Evolutionary conservation across 306 rosid species (phyloP).

Genomic region (Lagenaria siceraria): DNA sequence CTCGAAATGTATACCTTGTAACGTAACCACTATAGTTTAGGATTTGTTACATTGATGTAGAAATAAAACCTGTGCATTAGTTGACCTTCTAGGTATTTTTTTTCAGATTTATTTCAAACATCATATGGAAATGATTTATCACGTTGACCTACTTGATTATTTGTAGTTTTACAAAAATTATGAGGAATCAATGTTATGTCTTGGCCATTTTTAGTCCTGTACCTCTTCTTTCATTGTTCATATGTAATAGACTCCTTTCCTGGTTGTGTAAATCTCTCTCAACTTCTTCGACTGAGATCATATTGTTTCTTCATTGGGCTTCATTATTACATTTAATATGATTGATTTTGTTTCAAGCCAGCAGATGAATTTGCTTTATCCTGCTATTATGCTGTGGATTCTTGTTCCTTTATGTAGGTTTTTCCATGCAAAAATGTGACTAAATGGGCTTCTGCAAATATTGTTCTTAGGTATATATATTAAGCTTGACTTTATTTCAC

Average conservation of each 20-base stretch:
- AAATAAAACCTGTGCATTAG: not conserved
- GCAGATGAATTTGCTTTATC: not conserved
- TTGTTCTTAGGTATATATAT: no score
- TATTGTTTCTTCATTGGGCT: not conserved
- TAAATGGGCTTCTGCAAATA: not conserved
- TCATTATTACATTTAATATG: not conserved
- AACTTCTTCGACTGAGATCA: not conserved
- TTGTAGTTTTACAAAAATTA: not conserved
- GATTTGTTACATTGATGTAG: slow-evolving; percentile 11
- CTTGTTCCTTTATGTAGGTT: not conserved
- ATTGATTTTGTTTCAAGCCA: not conserved
- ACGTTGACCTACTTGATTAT: not conserved
- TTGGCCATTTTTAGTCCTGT: not conserved
- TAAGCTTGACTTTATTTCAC: no score
- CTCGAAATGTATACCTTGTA: slow-evolving; percentile 3
- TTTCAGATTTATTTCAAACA: slow-evolving; percentile 3
- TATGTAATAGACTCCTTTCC: not conserved
- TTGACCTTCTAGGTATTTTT: not conserved
- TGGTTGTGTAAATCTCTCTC: not conserved
- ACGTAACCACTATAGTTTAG: slow-evolving; percentile 6
- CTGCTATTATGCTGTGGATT: not conserved
- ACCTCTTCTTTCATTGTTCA: not conserved
- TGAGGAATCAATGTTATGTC: not conserved
- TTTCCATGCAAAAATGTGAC: not conserved
- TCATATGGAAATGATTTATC: not conserved